Base-by-base conservation (phyloP, 129 eudicot genomes). In the Flaveria brownii region DNA sequence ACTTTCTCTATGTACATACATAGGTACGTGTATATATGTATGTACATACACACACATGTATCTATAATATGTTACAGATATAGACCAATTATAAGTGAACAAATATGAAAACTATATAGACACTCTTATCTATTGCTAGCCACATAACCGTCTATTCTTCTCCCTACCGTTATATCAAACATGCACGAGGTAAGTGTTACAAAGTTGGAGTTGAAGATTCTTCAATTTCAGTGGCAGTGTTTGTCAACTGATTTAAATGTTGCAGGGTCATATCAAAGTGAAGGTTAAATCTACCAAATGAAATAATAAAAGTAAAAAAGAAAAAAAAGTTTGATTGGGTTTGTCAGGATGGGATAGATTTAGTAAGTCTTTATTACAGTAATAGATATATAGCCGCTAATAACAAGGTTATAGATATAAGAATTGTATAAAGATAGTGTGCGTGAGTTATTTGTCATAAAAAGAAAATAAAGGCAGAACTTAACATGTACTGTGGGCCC, bases 401-500 rank as follows among this genome's bases (percentile, higher is more conserved):
- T 46, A 17, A 18, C 33, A 64, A 33, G 26, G 26, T 16, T 64
- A 16, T 64, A 22, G 59, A 45, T 15, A 59, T 11, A 42, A 9
- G 9, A 16, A 41, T 23, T n/a, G 49, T 59, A 15, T 41, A 47
- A 45, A 36, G 28, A 16, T 13, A 14, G 30, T 15, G 8, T 23
- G 25, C 11, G 52, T 0, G 4, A 14, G 15, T 64, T 36, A 75
- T 11, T 18, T 65, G 28, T 61, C 52, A 65, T 16, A 30, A 13
- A 43, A 28, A 51, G 7, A 23, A 16, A 11, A 14, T 39, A 7
- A 77, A 36, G 41, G 41, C 41, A 3, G 62, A 77, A 68, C 60
- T 77, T 61, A 36, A 78, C 50, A 70, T 70, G 12, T 33, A 60
- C 23, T 60, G 54, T 61, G 77, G 66, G 54, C 46, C 65, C 67